Percentiles rank a stretch among this genome's conserved stretches.
These are phyloP conservation scores for Solanum chmielewskii DNA, from an alignment of 257 asterid genomes.

Conservation along the genomic window DNA sequence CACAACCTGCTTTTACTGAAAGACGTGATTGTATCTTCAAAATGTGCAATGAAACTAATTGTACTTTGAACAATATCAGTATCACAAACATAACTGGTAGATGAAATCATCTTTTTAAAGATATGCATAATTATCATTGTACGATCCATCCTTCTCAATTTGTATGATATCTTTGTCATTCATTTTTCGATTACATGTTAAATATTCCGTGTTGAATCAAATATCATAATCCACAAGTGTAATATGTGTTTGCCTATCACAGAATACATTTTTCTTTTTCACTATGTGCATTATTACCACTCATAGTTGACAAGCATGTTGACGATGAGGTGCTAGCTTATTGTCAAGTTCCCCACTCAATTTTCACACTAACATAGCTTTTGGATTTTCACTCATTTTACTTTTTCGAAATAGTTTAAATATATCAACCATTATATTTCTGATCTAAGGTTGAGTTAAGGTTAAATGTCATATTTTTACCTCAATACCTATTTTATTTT, in stretches of 20 bases:
- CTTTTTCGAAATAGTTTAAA: no score
- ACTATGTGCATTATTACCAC: no score
- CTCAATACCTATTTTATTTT: no score
- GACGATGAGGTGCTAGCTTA: no score
- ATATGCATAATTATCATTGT: not conserved
- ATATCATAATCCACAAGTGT: not conserved
- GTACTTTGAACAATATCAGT: not conserved
- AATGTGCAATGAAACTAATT: not conserved
- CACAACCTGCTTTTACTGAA: conserved; percentile 29
- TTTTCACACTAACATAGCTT: no score
- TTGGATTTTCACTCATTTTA: no score
- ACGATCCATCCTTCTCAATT: not conserved
- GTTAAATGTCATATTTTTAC: no score
- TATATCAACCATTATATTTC: no score
- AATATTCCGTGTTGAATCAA: not conserved
- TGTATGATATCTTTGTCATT: not conserved
- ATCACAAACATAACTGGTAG: not conserved
- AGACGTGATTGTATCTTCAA: not conserved
- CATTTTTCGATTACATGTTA: not conserved
- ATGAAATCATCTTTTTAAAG: not conserved
- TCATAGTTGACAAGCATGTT: no score
- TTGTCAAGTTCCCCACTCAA: no score
- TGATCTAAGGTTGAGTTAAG: no score
- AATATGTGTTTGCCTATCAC: not conserved
- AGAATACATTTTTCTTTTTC: not conserved